Percentiles rank a stretch among this genome's conserved stretches.
Conservation (phyloP, 148 eudicot genomes). For the Bassia scoparia region DNA sequence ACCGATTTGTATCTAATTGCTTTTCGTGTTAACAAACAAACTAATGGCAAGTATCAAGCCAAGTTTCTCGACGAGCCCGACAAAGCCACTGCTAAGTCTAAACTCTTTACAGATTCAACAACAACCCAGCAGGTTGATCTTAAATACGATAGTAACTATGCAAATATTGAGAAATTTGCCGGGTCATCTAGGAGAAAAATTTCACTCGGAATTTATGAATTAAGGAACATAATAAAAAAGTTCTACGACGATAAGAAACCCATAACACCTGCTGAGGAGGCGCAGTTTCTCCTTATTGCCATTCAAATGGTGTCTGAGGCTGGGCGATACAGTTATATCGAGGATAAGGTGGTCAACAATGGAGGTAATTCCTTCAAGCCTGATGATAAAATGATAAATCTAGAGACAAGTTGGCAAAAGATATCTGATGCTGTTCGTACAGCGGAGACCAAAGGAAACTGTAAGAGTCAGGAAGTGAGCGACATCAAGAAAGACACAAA, state of each 20-base stretch:
- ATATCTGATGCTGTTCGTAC: not conserved
- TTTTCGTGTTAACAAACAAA: not conserved
- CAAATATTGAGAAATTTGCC: not conserved
- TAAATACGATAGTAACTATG: not conserved
- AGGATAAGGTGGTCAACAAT: not conserved
- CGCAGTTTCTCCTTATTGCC: not conserved
- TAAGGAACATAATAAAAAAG: not conserved
- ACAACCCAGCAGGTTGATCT: not conserved
- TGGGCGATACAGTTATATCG: not conserved
- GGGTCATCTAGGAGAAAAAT: not conserved
- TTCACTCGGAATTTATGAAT: not conserved
- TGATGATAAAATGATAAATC: not conserved
- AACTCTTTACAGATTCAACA: not conserved
- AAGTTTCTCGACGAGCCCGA: not conserved
- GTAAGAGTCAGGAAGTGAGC: too few species aligned
- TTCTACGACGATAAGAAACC: not conserved
- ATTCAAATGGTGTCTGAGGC: conserved; percentile 6
- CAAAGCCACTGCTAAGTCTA: not conserved
- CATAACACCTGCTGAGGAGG: not conserved
- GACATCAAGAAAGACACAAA: too few species aligned
- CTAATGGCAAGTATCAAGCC: not conserved
- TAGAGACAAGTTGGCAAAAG: not conserved
- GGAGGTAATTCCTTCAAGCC: not conserved
- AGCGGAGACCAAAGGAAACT: too few species aligned
- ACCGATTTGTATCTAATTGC: not conserved